phyloP scores from a whole-genome alignment of 768 basidiomycete species.

The Mycena floridula region DNA sequence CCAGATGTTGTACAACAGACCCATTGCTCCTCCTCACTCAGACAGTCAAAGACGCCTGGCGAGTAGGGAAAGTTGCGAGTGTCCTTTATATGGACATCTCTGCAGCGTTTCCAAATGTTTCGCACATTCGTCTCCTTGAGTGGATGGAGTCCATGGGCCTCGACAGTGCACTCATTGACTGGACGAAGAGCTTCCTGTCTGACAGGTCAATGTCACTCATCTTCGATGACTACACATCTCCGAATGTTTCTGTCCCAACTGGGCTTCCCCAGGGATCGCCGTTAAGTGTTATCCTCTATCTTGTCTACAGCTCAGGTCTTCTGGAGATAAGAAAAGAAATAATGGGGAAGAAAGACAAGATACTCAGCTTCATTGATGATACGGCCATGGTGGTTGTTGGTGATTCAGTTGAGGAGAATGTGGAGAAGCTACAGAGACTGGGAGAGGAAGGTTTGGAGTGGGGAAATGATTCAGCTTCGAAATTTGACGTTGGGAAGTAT shows the following conservation, averaged over 20 bases:
- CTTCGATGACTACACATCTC: constrained; percentile 2
- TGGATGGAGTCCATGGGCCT: constrained; percentile 17
- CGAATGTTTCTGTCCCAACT: not conserved
- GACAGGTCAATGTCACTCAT: constrained; percentile 1
- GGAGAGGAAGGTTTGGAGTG: constrained; percentile 1
- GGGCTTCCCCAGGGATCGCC: constrained; percentile 6
- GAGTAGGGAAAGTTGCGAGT: constrained; percentile 23
- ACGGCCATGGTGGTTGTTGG: constrained; percentile 12
- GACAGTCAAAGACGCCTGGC: constrained; percentile 32
- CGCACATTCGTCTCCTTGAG: constrained; percentile 21
- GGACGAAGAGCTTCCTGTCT: constrained; percentile 3
- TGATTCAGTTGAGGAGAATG: constrained; percentile 4
- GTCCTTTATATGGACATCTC: constrained; percentile 36
- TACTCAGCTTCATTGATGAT: constrained; percentile 13
- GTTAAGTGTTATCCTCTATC: constrained; percentile 3
- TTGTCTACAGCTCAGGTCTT: constrained; percentile 1
- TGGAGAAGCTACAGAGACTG: constrained; percentile 12
- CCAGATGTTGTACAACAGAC: constrained; percentile 31
- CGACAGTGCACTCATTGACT: not conserved
- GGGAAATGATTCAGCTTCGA: not conserved
- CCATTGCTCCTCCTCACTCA: constrained; percentile 24
- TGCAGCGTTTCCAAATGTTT: constrained; percentile 36
- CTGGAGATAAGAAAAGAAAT: not conserved
- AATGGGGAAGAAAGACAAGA: not conserved
- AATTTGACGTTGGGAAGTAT: constrained; percentile 1